phyloP scores from a whole-genome alignment of 2,329 filamentous ascomycete genomes.

The Fusarium neocosmosporiellum region DNA sequence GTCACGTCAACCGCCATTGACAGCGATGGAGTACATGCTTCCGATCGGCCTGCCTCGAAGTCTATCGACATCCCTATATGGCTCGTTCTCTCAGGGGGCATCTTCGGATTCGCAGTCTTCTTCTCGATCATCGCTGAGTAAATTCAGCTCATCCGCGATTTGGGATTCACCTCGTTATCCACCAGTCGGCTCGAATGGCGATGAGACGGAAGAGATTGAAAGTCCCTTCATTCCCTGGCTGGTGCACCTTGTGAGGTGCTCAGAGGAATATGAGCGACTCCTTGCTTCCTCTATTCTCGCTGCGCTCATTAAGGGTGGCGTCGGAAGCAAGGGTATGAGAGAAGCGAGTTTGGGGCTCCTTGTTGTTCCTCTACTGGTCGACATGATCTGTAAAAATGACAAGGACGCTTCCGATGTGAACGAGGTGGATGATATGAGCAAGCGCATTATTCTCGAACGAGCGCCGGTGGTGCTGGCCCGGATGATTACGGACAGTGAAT shows the following conservation, averaged over 20 bases:
- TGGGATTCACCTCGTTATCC: conserved; percentile 50
- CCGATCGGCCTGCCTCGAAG: conserved; percentile 55
- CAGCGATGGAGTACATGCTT: conserved; percentile 71
- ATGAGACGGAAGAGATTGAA: conserved; percentile 69
- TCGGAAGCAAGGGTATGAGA: conserved; percentile 69
- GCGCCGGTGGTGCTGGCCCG: conserved; percentile 81
- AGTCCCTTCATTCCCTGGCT: conserved; percentile 80
- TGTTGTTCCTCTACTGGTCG: conserved; percentile 76
- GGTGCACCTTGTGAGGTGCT: conserved; percentile 70
- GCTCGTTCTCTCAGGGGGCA: conserved; percentile 12
- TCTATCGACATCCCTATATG: conserved; percentile 38
- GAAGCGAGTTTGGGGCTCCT: conserved; percentile 74
- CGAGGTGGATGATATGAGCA: conserved; percentile 50
- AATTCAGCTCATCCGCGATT: conserved; percentile 42
- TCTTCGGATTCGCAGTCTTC: conserved; percentile 44
- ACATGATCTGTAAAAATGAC: conserved; percentile 62
- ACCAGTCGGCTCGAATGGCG: conserved; percentile 44
- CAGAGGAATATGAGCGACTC: conserved; percentile 68
- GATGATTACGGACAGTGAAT: conserved; percentile 81
- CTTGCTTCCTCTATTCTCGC: conserved; percentile 77
- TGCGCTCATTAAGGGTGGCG: conserved; percentile 74
- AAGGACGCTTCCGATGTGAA: conserved; percentile 59
- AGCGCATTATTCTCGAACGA: conserved; percentile 68
- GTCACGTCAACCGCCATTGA: conserved; percentile 52
- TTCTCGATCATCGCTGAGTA: conserved; percentile 45